Percentiles rank a stretch among this genome's conserved stretches.
Evolutionary conservation across 1,139 yeast genomes (phyloP).

Genomic region (Yamadazyma atmosphaerica): DNA sequence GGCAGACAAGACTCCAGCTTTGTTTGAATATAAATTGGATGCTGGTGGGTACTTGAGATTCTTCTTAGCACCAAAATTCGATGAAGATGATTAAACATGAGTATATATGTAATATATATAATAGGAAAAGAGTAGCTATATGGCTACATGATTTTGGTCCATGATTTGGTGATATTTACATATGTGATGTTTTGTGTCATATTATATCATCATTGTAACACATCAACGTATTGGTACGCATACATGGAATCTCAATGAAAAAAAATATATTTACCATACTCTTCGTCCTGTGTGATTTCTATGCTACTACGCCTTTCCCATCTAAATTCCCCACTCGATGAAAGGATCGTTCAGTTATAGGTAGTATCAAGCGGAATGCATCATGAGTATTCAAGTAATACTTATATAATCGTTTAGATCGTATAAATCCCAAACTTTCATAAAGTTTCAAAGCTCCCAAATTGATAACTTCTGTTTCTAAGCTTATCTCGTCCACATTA

Average conservation of each 20-base stretch:
- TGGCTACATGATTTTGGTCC: no score
- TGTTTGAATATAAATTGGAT: conserved; percentile 88
- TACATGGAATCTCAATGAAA: no score
- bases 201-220: no score
- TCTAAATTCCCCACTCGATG: conserved; percentile 36
- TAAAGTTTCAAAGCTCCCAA: conserved; percentile 73
- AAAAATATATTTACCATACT: no score
- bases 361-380: conserved; percentile 74
- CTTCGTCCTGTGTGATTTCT: no score
- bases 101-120: conserved; percentile 1
- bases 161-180: no score
- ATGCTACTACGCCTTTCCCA: no score
- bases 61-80: conserved; percentile 97
- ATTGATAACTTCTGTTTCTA: conserved; percentile 90
- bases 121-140: no score
- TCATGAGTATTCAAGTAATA: conserved; percentile 92
- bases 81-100: conserved; percentile 65
- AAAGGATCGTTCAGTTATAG: conserved; percentile 30
- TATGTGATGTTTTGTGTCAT: no score
- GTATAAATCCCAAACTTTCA: conserved; percentile 82
- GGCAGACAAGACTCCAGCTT: conserved; percentile 90
- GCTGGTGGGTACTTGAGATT: conserved; percentile 89
- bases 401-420: conserved; percentile 77
- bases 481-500: conserved; percentile 77
- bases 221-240: no score